Conservation (phyloP, 306 rosid species). For the Castanea crenata region DNA sequence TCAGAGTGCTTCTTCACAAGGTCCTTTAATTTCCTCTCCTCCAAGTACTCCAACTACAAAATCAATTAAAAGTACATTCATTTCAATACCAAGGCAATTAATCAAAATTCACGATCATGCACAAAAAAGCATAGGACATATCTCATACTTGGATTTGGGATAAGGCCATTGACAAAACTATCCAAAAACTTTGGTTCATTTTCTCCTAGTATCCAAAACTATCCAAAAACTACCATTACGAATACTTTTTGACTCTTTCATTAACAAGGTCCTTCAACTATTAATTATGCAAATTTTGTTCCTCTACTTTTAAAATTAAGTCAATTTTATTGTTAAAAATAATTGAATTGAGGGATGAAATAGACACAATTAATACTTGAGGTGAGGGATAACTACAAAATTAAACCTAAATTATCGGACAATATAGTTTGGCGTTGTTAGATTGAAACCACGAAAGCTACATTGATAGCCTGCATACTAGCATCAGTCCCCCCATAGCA, state of each 20-base stretch:
- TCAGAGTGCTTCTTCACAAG: constrained; percentile 39
- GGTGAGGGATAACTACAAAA: too few species aligned
- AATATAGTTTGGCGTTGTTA: too few species aligned
- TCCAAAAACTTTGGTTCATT: neutral
- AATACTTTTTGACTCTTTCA: too few species aligned
- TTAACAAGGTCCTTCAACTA: too few species aligned
- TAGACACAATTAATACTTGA: too few species aligned
- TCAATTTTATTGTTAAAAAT: too few species aligned
- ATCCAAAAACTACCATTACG: too few species aligned
- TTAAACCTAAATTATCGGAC: too few species aligned
- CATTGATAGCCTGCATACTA: neutral
- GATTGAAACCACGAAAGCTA: neutral
- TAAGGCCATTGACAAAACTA: neutral
- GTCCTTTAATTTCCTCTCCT: constrained; percentile 34
- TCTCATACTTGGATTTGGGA: neutral
- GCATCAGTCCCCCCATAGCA: neutral
- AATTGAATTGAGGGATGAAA: too few species aligned
- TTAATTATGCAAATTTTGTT: too few species aligned
- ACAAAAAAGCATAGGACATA: neutral
- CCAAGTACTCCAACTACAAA: constrained; percentile 25
- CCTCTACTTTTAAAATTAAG: too few species aligned
- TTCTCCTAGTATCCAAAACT: too few species aligned
- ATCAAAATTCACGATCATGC: neutral
- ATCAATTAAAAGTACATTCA: neutral
- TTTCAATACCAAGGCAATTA: neutral